A percentile compares a stretch with the other conserved stretches of the same genome.
Evolutionary conservation across 2,329 filamentous ascomycete species (phyloP).

Genomic region (Didymella pomorum): DNA sequence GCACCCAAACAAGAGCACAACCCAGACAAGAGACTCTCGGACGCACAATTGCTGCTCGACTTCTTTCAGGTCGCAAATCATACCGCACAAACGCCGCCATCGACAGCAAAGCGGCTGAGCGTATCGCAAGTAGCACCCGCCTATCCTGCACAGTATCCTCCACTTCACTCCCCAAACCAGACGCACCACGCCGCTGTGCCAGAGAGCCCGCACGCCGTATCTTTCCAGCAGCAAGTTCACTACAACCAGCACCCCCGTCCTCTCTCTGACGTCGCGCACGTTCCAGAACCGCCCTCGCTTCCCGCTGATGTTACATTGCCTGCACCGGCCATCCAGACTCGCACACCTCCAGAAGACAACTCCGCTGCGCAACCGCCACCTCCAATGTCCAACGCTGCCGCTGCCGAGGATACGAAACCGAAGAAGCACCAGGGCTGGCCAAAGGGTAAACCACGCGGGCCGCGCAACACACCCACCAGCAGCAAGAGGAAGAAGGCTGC

Average conservation of each 20-base stretch:
- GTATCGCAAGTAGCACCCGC: slow-evolving; percentile 29
- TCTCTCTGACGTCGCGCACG: slow-evolving; percentile 28
- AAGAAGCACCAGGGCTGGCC: slow-evolving; percentile 54
- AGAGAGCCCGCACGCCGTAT: slow-evolving; percentile 22
- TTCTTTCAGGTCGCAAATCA: slow-evolving; percentile 49
- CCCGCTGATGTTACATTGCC: slow-evolving; percentile 20
- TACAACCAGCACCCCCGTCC: slow-evolving; percentile 23
- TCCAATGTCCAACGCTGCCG: slow-evolving; percentile 15
- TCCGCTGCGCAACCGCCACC: slow-evolving; percentile 21
- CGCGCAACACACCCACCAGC: slow-evolving; percentile 46
- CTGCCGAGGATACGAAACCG: slow-evolving; percentile 28
- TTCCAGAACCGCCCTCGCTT: slow-evolving; percentile 23
- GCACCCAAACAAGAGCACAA: slow-evolving; percentile 41
- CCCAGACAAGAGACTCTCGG: slow-evolving; percentile 49
- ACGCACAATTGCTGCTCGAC: slow-evolving; percentile 57
- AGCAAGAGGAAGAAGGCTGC: slow-evolving; percentile 53
- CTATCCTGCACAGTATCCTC: slow-evolving; percentile 18
- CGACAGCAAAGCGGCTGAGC: slow-evolving; percentile 42
- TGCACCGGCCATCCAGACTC: slow-evolving; percentile 45
- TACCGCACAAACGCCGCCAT: slow-evolving; percentile 38
- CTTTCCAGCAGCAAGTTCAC: slow-evolving; percentile 17
- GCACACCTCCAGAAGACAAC: slow-evolving; percentile 52
- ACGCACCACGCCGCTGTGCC: slow-evolving; percentile 17
- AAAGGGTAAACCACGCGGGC: slow-evolving; percentile 56
- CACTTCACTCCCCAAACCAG: slow-evolving; percentile 13